These are phyloP conservation scores for Penicillium sp. DNA, from an alignment of 2,329 filamentous ascomycete species.

Conservation along the genomic window DNA sequence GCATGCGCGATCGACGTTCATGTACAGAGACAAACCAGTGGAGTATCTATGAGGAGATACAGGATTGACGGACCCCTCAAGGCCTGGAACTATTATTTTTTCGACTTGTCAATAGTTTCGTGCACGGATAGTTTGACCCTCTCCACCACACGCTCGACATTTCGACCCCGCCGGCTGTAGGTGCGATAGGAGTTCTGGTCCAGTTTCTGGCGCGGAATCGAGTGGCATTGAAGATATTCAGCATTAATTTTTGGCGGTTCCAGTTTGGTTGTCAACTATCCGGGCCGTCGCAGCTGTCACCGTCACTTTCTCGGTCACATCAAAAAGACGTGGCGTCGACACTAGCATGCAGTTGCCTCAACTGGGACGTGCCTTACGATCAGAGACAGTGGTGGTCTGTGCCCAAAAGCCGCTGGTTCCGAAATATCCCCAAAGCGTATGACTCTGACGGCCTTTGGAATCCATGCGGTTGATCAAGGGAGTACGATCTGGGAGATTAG, in stretches of 20 bases:
- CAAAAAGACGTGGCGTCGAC: conserved; percentile 4
- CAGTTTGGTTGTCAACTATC: conserved; percentile 5
- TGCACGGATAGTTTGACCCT: conserved; percentile 22
- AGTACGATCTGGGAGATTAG: conserved; percentile 8
- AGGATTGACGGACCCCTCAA: background rate
- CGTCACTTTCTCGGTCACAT: background rate
- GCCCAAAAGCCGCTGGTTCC: conserved; percentile 2
- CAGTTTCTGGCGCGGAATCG: background rate
- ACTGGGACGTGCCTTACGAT: conserved; percentile 1
- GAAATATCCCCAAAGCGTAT: background rate
- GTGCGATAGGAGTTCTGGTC: background rate
- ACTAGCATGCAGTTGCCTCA: conserved; percentile 10
- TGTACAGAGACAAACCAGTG: conserved; percentile 12
- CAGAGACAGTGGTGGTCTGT: conserved; percentile 1
- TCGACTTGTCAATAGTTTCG: conserved; percentile 27
- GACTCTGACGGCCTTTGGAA: background rate
- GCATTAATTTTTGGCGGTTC: conserved; percentile 3
- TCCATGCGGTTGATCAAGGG: conserved; percentile 7
- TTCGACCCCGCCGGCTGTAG: background rate
- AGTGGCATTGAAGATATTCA: background rate
- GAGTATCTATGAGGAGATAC: background rate
- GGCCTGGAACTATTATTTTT: background rate
- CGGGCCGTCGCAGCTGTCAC: conserved; percentile 20
- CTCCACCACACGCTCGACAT: conserved; percentile 20
- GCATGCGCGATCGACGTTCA: conserved; percentile 27